These are phyloP conservation scores for Lomentospora prolificans DNA, from an alignment of 2,329 filamentous ascomycete genomes.

Conservation along the genomic window DNA sequence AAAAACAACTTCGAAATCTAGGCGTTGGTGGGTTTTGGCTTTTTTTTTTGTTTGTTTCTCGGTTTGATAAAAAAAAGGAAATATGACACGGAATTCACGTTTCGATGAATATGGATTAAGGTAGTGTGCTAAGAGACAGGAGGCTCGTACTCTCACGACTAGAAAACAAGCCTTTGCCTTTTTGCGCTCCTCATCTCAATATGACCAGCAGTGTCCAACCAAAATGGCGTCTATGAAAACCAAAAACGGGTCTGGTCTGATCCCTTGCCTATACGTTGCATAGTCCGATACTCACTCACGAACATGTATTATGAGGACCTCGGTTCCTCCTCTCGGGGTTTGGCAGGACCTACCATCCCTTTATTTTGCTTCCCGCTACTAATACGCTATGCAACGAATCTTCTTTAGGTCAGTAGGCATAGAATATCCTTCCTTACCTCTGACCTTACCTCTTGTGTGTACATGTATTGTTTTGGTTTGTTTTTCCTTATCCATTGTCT, in stretches of 20 bases:
- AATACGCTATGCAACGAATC: conserved; percentile 6
- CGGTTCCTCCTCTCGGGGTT: not conserved
- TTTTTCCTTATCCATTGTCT: not conserved
- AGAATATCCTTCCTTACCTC: conserved; percentile 7
- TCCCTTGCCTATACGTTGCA: not conserved
- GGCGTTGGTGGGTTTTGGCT: not conserved
- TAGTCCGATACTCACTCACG: not conserved
- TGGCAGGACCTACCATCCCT: not conserved
- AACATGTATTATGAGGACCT: not conserved
- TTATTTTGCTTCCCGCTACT: not conserved
- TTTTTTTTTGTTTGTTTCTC: not conserved
- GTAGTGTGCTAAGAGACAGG: not conserved
- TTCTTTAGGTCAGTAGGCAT: conserved; percentile 7
- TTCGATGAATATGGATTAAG: not conserved
- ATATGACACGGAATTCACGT: not conserved
- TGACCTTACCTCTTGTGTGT: conserved; percentile 8
- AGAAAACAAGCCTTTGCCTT: too few relatives aligned
- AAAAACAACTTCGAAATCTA: not conserved
- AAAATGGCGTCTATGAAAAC: not conserved
- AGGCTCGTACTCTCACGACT: too few relatives aligned
- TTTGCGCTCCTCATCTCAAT: too few relatives aligned
- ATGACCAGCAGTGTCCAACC: not conserved
- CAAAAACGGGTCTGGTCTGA: not conserved
- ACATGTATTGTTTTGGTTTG: not conserved
- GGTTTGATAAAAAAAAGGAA: not conserved